Conservation (phyloP, 2,329 filamentous ascomycete genomes). For the Bipolaris sorokiniana region DNA sequence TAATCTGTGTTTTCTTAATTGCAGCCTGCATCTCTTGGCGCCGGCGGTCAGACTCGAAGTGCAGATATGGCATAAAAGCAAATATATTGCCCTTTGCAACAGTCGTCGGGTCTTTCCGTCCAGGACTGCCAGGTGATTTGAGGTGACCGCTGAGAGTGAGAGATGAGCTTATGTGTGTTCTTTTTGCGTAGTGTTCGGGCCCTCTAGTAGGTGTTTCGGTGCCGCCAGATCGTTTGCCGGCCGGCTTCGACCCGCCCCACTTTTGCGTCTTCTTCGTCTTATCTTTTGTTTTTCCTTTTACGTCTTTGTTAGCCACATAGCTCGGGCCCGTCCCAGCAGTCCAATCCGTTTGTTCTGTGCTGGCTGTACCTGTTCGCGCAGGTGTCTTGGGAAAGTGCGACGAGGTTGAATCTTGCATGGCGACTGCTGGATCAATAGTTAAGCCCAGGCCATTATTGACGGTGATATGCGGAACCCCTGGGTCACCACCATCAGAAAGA, state of each 20-base stretch:
- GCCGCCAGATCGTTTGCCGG: slow-evolving; percentile 33
- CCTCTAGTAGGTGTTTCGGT: slow-evolving; percentile 39
- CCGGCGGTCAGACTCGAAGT: slow-evolving; percentile 66
- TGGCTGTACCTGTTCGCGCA: slow-evolving; percentile 37
- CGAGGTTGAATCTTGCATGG: slow-evolving; percentile 27
- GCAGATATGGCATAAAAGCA: slow-evolving; percentile 68
- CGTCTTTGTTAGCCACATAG: slow-evolving; percentile 29
- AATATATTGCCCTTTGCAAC: slow-evolving; percentile 47
- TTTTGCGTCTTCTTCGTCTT: slow-evolving; percentile 42
- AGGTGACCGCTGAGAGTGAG: slow-evolving; percentile 36
- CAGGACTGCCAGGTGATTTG: slow-evolving; percentile 45
- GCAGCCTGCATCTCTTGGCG: slow-evolving; percentile 64
- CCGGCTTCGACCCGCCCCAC: slow-evolving; percentile 34
- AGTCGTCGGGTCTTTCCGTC: slow-evolving; percentile 42
- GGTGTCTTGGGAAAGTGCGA: slow-evolving; percentile 32
- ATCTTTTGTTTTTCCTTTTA: slow-evolving; percentile 39
- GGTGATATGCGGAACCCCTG: slow-evolving; percentile 38
- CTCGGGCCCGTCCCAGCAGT: slow-evolving; percentile 33
- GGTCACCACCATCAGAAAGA: slow-evolving; percentile 41
- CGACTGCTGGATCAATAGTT: slow-evolving; percentile 31
- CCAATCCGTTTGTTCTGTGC: slow-evolving; percentile 44
- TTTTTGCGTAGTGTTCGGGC: slow-evolving; percentile 30
- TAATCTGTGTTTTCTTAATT: slow-evolving; percentile 50
- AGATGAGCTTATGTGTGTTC: slow-evolving; percentile 30
- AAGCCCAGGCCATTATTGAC: slow-evolving; percentile 34